Conservation (phyloP, 768 basidiomycete genomes). For the Boletus fagicola region DNA sequence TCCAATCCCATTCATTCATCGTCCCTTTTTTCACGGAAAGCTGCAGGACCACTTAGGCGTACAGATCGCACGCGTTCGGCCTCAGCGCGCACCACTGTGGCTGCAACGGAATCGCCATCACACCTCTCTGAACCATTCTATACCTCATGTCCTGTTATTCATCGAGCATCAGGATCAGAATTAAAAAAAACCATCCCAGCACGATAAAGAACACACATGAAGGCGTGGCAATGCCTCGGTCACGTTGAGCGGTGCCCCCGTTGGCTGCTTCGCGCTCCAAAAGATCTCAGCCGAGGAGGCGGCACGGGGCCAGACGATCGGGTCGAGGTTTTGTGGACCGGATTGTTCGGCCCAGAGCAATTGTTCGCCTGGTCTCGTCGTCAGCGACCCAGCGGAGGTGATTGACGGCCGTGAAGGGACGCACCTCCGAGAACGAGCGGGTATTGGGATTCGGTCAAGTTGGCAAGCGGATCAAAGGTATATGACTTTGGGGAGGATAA, state of each 20-base stretch:
- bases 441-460: constrained; percentile 37
- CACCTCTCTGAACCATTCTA: too few species aligned
- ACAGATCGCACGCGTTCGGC: too few species aligned
- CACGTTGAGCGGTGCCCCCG: constrained; percentile 34
- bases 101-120: too few species aligned
- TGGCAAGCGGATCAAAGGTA: constrained; percentile 50
- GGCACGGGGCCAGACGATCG: constrained; percentile 43
- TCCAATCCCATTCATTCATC: too few species aligned
- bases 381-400: neutral
- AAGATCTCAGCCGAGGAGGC: constrained; percentile 51
- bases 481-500: constrained; percentile 36
- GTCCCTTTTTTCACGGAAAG: too few species aligned
- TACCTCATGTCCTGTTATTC: too few species aligned
- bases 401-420: neutral
- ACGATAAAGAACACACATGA: constrained; percentile 28
- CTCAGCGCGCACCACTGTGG: too few species aligned
- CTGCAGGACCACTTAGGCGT: too few species aligned
- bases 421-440: constrained; percentile 40
- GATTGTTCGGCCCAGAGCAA: constrained; percentile 49
- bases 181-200: too few species aligned
- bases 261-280: constrained; percentile 45
- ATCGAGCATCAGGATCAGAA: too few species aligned
- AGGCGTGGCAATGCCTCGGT: constrained; percentile 47
- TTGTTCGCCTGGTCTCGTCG: constrained; percentile 30
- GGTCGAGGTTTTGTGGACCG: constrained; percentile 37